Evolutionary conservation across 78 protist species (phyloP).

Genomic region (Dictyostelium capitatum): DNA sequence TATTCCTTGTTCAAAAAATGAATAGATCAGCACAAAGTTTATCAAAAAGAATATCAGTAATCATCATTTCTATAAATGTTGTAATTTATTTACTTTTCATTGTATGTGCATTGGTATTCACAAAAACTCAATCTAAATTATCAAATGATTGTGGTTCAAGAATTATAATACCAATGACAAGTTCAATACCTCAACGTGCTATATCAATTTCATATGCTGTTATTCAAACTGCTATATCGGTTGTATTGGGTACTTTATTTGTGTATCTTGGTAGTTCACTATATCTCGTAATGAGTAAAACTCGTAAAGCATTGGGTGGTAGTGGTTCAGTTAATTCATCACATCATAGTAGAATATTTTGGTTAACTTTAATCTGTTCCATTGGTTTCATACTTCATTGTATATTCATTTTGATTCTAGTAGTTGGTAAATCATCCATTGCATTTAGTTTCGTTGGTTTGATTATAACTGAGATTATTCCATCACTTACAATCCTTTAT

Average conservation of each 20-base stretch:
- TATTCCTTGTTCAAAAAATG: not conserved
- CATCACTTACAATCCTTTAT: not conserved
- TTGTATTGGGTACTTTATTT: not conserved
- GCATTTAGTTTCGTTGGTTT: constrained; percentile 9
- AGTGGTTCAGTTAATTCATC: not conserved
- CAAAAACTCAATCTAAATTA: not conserved
- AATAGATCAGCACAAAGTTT: not conserved
- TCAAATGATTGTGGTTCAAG: not conserved
- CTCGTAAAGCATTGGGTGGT: not conserved
- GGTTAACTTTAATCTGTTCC: constrained; percentile 1
- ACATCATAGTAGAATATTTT: not conserved
- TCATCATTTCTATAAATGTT: not conserved
- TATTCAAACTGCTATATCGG: not conserved
- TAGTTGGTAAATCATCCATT: not conserved
- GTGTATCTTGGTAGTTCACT: not conserved
- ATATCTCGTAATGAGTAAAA: not conserved
- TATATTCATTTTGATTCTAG: constrained; percentile 17
- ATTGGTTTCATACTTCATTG: constrained; percentile 20
- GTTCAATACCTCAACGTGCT: not conserved
- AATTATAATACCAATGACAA: not conserved
- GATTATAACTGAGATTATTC: constrained; percentile 6
- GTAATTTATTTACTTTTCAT: constrained; percentile 27
- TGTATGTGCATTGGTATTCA: constrained; percentile 7
- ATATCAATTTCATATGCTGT: constrained; percentile 26
- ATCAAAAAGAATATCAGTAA: not conserved